Percentiles rank a stretch among this genome's conserved stretches.
These are phyloP conservation scores for Alternaria viburni DNA, from an alignment of 2,329 filamentous ascomycete species.

Conservation along the genomic window DNA sequence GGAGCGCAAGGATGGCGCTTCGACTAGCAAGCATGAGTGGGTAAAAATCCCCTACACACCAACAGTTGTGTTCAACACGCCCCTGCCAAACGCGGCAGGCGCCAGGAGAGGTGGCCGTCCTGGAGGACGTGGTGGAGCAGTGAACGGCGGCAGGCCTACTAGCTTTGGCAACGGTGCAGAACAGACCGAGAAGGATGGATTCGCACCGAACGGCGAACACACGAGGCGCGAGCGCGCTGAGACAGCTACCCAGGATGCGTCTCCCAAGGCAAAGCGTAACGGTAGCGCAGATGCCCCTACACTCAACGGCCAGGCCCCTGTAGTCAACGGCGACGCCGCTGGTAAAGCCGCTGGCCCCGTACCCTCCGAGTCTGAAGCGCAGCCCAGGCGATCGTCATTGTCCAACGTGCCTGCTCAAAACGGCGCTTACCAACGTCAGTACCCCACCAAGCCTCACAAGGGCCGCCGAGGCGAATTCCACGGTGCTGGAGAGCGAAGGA, in stretches of 20 bases:
- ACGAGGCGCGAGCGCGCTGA: slow-evolving; percentile 19
- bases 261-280: slow-evolving; percentile 45
- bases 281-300: slow-evolving; percentile 40
- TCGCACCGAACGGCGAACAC: slow-evolving; percentile 39
- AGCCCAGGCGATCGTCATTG: slow-evolving; percentile 28
- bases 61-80: slow-evolving; percentile 85
- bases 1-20: slow-evolving; percentile 62
- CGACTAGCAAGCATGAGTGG: slow-evolving; percentile 78
- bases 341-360: slow-evolving; percentile 23
- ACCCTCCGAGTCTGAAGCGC: slow-evolving; percentile 31
- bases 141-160: slow-evolving; percentile 59
- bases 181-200: slow-evolving; percentile 46
- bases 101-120: slow-evolving; percentile 51
- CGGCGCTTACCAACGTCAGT: slow-evolving; percentile 38
- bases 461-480: slow-evolving; percentile 40
- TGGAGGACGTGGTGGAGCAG: slow-evolving; percentile 62
- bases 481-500: slow-evolving; percentile 38
- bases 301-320: slow-evolving; percentile 35
- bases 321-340: slow-evolving; percentile 32
- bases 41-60: slow-evolving; percentile 82
- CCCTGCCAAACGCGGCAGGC: slow-evolving; percentile 62
- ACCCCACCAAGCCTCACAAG: slow-evolving; percentile 37
- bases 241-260: slow-evolving; percentile 34
- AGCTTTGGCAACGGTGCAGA: slow-evolving; percentile 50
- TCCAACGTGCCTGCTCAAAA: slow-evolving; percentile 28